Evolutionary conservation across 768 basidiomycete species (phyloP), one percentile per base, ranked within the genome.

Genomic region (Hortiboletus flavorubellus): DNA sequence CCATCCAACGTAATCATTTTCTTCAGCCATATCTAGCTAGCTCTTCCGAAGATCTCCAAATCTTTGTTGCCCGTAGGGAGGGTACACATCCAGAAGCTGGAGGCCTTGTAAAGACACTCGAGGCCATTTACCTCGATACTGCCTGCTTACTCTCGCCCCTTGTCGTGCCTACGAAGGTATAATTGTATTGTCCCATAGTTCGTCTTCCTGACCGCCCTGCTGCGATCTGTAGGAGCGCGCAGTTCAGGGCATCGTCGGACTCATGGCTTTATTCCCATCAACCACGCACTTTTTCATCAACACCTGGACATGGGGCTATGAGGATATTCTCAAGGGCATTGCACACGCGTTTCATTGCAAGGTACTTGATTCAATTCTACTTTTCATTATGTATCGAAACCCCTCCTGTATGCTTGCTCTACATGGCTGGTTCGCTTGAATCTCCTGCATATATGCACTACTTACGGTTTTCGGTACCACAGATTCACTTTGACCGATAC

Each of bases 241-340:
- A 0, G 81, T 85, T 0, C 59, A 73, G 26, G 89, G 86, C 3
- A 72, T 96, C 4, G 70, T 92, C 18, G 73, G 82, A 16, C 76
- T 97, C 1, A 87, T 98, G 70, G 73, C 76, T 10, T 64, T 84
- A 4, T 89, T 87, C 53, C 87, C 93, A 0, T 57, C 74, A 0
- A 73, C 78, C 5, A 86, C 86, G 0, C 76, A 83, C 51, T 97
- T 98, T 73, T 98, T 89, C 73, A 77, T 99, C 54, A 96, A 97
- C 65, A 68, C 82, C 0, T 99, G 96, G 96, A 96, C 95, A 0
- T 95, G 90, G 87, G 96, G 96, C 1, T 98, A 97, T 67, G 96
- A 99, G 70, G 91, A 94, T 53, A 74, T 95, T 14, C 75, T 97
- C 30, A 91, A 92, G 63, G 89, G 79, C 0, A 73, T 98, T 8